Base-by-base conservation (phyloP, 1,284 basidiomycete genomes). In the Erythrobasidium hasegawianum region DNA sequence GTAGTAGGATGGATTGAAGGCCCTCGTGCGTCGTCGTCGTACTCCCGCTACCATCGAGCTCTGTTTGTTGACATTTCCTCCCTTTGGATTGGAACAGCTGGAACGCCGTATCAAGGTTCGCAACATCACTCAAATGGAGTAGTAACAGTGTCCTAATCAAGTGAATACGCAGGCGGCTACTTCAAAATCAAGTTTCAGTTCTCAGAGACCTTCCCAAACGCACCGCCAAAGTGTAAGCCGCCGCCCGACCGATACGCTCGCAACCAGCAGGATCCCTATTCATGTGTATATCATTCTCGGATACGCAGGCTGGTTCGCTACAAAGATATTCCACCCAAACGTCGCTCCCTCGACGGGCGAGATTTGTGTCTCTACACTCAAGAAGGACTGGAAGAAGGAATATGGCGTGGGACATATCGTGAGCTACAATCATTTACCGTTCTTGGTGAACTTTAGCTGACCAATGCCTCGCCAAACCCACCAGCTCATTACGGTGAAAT, bases 271-370 rank as follows among this genome's bases (percentile, higher is more conserved):
- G n/a, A n/a, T n/a, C n/a, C n/a, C n/a, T n/a, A n/a, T n/a, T n/a
- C n/a, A n/a, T n/a, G n/a, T n/a, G n/a, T n/a, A 52, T 40, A 24
- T 59, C 74, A 41, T 71, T 58, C 47, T 55, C 61, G 47, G 11
- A 27, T 57, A 40, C 7, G 71, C 50, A 94, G 92, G 91, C 75
- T 87, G 87, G 80, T 88, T 95, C 77, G 80, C 85, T 0, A 94
- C 92, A 59, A 92, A 94, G 80, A 93, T 97, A 69, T 97, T 97
- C 79, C 94, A 97, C 75, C 94, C 94, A 0, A 97, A 97, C 75
- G 90, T 97, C 27, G 94, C 91, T 0, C 56, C 55, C 16, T 69
- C 41, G 29, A 76, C 83, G 0, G 93, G 93, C 33, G 94, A 96
- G 78, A 97, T 97, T 72, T 97, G 94, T 78, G 94, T 97, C 10